Conservation (phyloP, 768 basidiomycete species). For the Termitomyces sp. region DNA sequence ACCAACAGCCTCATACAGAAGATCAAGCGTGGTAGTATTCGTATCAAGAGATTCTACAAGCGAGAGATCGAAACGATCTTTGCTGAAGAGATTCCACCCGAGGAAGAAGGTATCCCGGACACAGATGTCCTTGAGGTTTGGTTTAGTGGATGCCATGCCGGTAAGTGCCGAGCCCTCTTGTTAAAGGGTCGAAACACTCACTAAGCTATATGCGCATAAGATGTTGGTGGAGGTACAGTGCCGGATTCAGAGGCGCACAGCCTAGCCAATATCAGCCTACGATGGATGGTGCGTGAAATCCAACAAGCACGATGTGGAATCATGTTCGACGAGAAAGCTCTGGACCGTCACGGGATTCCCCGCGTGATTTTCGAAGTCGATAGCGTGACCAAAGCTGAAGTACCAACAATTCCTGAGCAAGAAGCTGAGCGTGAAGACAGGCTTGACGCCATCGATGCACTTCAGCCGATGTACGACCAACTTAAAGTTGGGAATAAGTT, state of each 20-base stretch:
- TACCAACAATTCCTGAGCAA: constrained; percentile 9
- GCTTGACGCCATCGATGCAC: constrained; percentile 26
- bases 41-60: constrained; percentile 4
- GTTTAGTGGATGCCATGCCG: constrained; percentile 71
- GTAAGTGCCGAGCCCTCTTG: constrained; percentile 31
- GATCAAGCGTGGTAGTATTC: constrained; percentile 3
- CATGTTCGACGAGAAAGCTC: constrained; percentile 45
- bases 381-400: constrained; percentile 25
- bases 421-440: constrained; percentile 5
- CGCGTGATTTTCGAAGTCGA: not conserved
- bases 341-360: constrained; percentile 25
- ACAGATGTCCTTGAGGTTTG: constrained; percentile 71
- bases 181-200: not conserved
- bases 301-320: constrained; percentile 54
- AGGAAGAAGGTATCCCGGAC: constrained; percentile 7
- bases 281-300: constrained; percentile 77
- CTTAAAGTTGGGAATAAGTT: constrained; percentile 29
- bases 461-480: constrained; percentile 50
- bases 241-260: constrained; percentile 34
- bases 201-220: constrained; percentile 25
- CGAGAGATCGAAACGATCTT: constrained; percentile 1
- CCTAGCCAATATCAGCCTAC: constrained; percentile 57
- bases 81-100: constrained; percentile 4
- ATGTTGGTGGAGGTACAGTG: constrained; percentile 66
- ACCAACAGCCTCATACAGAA: constrained; percentile 1